Percentiles rank a stretch among this genome's conserved stretches.
These are phyloP conservation scores for Hippophae gyantsensis DNA, from an alignment of 306 rosid species.

Conservation along the genomic window DNA sequence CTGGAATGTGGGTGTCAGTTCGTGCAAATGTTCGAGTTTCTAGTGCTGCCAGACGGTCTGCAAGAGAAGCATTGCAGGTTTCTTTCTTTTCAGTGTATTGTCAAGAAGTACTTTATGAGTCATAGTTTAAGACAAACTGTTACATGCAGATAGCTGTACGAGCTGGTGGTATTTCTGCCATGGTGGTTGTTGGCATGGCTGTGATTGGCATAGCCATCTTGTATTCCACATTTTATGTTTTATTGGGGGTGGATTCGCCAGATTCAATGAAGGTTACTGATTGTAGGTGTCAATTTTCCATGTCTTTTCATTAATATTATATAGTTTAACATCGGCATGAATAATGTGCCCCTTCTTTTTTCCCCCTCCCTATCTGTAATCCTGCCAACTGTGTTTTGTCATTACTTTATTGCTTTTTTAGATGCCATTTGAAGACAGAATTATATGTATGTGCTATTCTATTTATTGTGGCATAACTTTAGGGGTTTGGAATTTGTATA, in stretches of 20 bases:
- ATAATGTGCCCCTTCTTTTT: neutral
- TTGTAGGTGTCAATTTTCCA: conserved; percentile 56
- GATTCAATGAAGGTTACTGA: conserved; percentile 95
- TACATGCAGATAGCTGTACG: conserved; percentile 88
- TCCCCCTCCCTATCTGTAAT: neutral
- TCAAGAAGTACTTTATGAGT: conserved; percentile 18
- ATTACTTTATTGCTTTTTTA: too few relatives aligned
- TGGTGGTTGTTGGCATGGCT: conserved; percentile 98
- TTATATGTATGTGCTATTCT: too few relatives aligned
- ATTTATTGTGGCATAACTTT: too few relatives aligned
- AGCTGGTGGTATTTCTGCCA: conserved; percentile 96
- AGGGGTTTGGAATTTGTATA: too few relatives aligned
- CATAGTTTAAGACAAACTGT: conserved; percentile 23
- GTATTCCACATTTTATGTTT: conserved; percentile 87
- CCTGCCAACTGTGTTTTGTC: too few relatives aligned
- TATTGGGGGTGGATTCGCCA: conserved; percentile 83
- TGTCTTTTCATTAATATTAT: conserved; percentile 15
- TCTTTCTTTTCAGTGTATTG: conserved; percentile 22
- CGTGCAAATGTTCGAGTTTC: conserved; percentile 99
- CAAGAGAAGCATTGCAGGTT: conserved; percentile 98
- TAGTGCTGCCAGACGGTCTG: conserved; percentile 97
- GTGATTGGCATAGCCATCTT: conserved; percentile 85
- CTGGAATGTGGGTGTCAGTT: conserved; percentile 99
- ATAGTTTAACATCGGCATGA: neutral
- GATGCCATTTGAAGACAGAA: too few relatives aligned